A percentile compares a stretch with the other conserved stretches of the same genome.
These are phyloP conservation scores for Euclidium syriacum DNA, from an alignment of 345 rosid genomes.

Conservation along the genomic window DNA sequence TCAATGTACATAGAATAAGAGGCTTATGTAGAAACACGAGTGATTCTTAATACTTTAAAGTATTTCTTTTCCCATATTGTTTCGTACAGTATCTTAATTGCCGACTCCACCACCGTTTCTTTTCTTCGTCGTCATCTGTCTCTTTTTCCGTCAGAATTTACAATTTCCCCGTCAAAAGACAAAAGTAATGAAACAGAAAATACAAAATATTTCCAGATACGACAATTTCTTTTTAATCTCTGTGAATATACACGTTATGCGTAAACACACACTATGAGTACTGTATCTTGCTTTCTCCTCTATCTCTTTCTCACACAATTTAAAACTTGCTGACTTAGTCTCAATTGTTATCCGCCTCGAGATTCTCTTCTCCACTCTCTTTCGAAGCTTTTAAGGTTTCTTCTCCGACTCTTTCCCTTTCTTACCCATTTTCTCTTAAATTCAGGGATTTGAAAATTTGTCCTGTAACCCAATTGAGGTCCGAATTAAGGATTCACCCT, in stretches of 20 bases:
- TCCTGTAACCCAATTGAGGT: neutral
- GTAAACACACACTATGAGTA: neutral
- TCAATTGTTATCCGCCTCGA: neutral
- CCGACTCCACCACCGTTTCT: conserved; percentile 6
- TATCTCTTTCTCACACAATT: neutral
- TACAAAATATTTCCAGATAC: neutral
- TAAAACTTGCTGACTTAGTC: conserved; percentile 6
- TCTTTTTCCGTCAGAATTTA: neutral
- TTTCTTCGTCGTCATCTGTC: neutral
- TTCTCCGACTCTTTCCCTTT: neutral
- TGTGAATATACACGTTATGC: neutral
- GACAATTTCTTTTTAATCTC: neutral
- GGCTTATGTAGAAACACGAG: conserved; percentile 6
- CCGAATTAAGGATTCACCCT: neutral
- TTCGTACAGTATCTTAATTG: too few relatives aligned
- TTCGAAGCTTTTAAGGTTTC: conserved; percentile 6
- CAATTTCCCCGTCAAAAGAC: too few relatives aligned
- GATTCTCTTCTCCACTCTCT: neutral
- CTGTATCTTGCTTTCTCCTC: neutral
- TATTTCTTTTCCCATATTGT: conserved; percentile 5
- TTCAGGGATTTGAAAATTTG: neutral
- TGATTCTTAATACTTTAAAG: neutral
- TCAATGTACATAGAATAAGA: neutral
- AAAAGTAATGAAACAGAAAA: neutral
- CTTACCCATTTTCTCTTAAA: neutral